Percentiles rank a stretch among this genome's conserved stretches.
These are phyloP conservation scores for Mycena albidolilacea DNA, from an alignment of 768 basidiomycete genomes.

Conservation along the genomic window DNA sequence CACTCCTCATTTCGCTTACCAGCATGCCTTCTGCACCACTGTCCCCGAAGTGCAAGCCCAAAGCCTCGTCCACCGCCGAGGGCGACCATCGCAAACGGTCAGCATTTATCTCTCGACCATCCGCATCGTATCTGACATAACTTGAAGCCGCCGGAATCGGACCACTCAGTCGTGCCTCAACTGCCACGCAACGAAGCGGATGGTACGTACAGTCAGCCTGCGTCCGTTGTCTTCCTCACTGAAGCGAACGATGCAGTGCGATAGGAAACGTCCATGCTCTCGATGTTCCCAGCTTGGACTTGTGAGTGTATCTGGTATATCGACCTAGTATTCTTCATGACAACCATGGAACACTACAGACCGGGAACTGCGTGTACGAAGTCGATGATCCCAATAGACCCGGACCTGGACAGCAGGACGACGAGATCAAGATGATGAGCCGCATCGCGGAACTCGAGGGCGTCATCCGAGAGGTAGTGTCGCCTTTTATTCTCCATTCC, in stretches of 20 bases:
- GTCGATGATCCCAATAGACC: constrained; percentile 64
- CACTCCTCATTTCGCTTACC: not conserved
- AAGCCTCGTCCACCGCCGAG: not conserved
- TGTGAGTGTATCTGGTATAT: not conserved
- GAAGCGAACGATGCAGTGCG: constrained; percentile 51
- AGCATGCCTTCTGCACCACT: constrained; percentile 15
- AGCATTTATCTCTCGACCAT: not conserved
- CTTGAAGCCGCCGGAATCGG: constrained; percentile 58
- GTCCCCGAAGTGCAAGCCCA: constrained; percentile 5
- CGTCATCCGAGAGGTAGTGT: constrained; percentile 66
- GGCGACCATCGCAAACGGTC: constrained; percentile 34
- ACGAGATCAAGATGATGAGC: constrained; percentile 64
- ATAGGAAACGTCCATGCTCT: constrained; percentile 61
- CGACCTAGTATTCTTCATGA: not conserved
- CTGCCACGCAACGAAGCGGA: constrained; percentile 69
- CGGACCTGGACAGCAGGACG: constrained; percentile 55
- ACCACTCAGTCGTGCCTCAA: constrained; percentile 69
- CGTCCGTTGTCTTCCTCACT: not conserved
- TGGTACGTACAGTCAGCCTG: constrained; percentile 51
- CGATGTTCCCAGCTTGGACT: constrained; percentile 38
- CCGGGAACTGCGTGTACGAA: constrained; percentile 76
- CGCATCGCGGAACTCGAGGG: constrained; percentile 75
- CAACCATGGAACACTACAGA: constrained; percentile 48
- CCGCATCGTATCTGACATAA: not conserved
- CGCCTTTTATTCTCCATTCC: not conserved